These are phyloP conservation scores for Acanthamoeba lenticulata DNA, from an alignment of 208 protist genomes.

Conservation along the genomic window DNA sequence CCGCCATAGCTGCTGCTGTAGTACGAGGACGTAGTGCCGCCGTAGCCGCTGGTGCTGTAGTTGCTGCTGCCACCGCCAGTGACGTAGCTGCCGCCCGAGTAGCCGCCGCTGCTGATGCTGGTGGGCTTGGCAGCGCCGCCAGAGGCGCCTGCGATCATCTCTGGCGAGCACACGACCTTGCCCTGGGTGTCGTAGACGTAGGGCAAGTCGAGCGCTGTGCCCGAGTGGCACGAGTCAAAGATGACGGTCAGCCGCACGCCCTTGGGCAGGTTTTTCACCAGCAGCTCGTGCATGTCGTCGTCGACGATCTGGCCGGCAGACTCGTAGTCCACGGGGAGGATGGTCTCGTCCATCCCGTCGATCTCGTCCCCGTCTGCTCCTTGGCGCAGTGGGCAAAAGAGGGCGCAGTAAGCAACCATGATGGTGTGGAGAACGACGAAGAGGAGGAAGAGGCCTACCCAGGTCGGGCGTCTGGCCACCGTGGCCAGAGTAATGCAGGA, in stretches of 20 bases:
- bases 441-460: background rate
- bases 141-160: background rate
- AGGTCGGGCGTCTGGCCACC: conserved; percentile 48
- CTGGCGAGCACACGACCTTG: background rate
- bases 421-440: background rate
- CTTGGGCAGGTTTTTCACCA: conserved; percentile 20
- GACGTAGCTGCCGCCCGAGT: too few species aligned
- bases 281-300: conserved; percentile 65
- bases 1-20: too few species aligned
- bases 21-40: too few species aligned
- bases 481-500: conserved; percentile 68
- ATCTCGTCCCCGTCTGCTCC: conserved; percentile 61
- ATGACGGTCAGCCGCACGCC: conserved; percentile 61
- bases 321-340: conserved; percentile 62
- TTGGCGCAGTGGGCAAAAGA: background rate
- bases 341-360: conserved; percentile 67
- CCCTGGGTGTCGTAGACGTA: conserved; percentile 39
- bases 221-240: conserved; percentile 67
- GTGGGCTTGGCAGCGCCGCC: background rate
- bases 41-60: background rate
- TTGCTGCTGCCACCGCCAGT: background rate
- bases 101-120: background rate
- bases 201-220: conserved; percentile 65
- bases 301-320: conserved; percentile 64
- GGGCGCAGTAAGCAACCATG: too few species aligned